Base-by-base conservation (phyloP, 768 basidiomycete genomes). In the Leccinum fibrillosum region DNA sequence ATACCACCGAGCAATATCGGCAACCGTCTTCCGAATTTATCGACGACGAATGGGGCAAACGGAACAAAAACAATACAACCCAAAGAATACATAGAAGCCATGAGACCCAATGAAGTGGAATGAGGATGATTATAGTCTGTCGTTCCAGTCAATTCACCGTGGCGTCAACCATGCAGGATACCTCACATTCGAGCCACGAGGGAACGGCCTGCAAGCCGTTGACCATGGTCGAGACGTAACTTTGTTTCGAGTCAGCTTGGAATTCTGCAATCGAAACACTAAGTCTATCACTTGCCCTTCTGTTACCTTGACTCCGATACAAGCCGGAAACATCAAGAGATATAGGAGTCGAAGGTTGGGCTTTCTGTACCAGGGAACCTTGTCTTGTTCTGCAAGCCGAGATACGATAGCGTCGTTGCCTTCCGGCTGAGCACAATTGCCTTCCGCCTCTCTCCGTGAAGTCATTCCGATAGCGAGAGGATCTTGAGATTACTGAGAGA, bases 361-460 rank as follows among this genome's bases (percentile, higher is more conserved):
- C 62, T 86, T 88, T 60, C 64, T 67, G 68, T 86, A 86, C 86
- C 86, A 88, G 42, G 84, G 82, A 6, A 75, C 76, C 39, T 72
- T 74, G 67, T 88, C 85, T 54, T 78, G 73, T 15, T 63, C n/a
- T 13, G 53, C 63, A 19, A 68, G 66, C 21, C 30, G 57, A 34
- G 66, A 68, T 47, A 70, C 65, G 34, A 54, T 35, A 9, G 49
- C 15, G 15, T 66, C 54, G 15, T 54, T 44, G 10, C 17, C 57
- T 19, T 57, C 55, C 21, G 35, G 37, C 8, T 44, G 60, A 19
- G n/a, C 26, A 7, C 25, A 30, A 10, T 13, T 57, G 10, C n/a
- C 21, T 53, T 19, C 19, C 8, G 15, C 7, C 47, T 26, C 19
- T 2, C 53, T 45, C 9, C 2, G 53, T 17, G 53, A 49, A 37